Percentiles rank a stretch among this genome's conserved stretches.
Evolutionary conservation across 805 yeast genomes (phyloP).

Genomic region (Saccharomyces cerevisiae): DNA sequence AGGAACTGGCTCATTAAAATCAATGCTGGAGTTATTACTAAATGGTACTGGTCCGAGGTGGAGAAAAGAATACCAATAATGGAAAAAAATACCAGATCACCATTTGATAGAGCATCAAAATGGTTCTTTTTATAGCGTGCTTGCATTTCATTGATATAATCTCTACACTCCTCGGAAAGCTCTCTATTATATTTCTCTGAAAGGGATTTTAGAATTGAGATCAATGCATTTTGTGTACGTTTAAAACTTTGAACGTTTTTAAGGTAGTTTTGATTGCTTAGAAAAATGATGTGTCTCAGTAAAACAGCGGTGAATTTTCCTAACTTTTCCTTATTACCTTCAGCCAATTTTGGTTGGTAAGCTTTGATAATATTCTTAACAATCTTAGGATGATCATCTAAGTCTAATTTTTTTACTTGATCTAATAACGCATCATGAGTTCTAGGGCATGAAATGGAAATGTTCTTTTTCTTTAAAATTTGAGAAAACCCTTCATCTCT

Average conservation of each 20-base stretch:
- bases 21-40: conserved; percentile 77
- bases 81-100: conserved; percentile 59
- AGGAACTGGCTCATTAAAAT: conserved; percentile 66
- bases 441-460: conserved; percentile 40
- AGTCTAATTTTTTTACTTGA: conserved; percentile 30
- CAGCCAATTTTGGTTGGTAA: conserved; percentile 69
- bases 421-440: conserved; percentile 37
- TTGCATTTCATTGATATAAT: conserved; percentile 48
- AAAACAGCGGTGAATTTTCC: conserved; percentile 56
- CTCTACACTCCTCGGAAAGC: conserved; percentile 56
- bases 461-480: not conserved
- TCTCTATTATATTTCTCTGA: conserved; percentile 58
- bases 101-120: conserved; percentile 33
- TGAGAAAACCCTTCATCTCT: conserved; percentile 22
- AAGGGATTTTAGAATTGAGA: conserved; percentile 43
- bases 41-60: conserved; percentile 91
- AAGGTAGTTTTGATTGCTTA: conserved; percentile 35
- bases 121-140: conserved; percentile 36
- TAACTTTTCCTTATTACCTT: conserved; percentile 72
- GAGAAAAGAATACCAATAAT: conserved; percentile 75
- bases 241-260: conserved; percentile 31
- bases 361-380: conserved; percentile 49
- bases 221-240: conserved; percentile 36
- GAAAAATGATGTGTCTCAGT: conserved; percentile 50
- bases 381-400: conserved; percentile 38